These are phyloP conservation scores for Phlebopus sp. DNA, from an alignment of 1,284 basidiomycete species.

Conservation along the genomic window DNA sequence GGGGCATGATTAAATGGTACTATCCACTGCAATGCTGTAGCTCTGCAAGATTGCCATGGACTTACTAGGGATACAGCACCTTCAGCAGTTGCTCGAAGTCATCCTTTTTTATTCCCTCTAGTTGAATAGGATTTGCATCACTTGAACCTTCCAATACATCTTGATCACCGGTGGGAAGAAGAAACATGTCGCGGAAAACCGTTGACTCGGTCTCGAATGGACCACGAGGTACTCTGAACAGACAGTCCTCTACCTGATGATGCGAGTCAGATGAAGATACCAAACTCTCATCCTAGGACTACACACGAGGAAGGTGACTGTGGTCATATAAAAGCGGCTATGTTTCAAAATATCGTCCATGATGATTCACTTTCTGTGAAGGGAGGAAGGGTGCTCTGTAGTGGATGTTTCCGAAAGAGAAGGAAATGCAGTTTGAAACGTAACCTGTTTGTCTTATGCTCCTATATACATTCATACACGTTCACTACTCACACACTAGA, in stretches of 20 bases:
- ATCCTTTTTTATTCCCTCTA: constrained; percentile 3
- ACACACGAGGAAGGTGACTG: constrained; percentile 13
- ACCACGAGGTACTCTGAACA: constrained; percentile 13
- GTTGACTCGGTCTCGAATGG: constrained; percentile 10
- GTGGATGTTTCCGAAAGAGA: too few species aligned
- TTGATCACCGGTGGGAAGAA: constrained; percentile 8
- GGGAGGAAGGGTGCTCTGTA: too few species aligned
- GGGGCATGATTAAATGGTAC: not conserved
- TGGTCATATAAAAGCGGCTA: constrained; percentile 12
- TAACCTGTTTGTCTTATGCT: too few species aligned
- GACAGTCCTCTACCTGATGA: constrained; percentile 9
- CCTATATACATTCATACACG: too few species aligned
- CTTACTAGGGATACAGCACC: constrained; percentile 13
- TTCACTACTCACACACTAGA: too few species aligned
- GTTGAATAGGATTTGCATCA: constrained; percentile 14
- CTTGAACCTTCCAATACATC: constrained; percentile 4
- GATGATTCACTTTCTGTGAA: not conserved
- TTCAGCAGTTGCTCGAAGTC: constrained; percentile 14
- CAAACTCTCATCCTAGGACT: not conserved
- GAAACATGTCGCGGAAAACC: constrained; percentile 10
- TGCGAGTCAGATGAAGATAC: not conserved
- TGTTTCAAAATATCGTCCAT: constrained; percentile 5
- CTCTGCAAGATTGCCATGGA: not conserved
- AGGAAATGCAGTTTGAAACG: too few species aligned
- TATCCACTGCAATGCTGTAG: not conserved